Percentiles rank a stretch among this genome's conserved stretches.
Evolutionary conservation across 305 asterid species (phyloP).

Genomic region (Fraxinus ornus): DNA sequence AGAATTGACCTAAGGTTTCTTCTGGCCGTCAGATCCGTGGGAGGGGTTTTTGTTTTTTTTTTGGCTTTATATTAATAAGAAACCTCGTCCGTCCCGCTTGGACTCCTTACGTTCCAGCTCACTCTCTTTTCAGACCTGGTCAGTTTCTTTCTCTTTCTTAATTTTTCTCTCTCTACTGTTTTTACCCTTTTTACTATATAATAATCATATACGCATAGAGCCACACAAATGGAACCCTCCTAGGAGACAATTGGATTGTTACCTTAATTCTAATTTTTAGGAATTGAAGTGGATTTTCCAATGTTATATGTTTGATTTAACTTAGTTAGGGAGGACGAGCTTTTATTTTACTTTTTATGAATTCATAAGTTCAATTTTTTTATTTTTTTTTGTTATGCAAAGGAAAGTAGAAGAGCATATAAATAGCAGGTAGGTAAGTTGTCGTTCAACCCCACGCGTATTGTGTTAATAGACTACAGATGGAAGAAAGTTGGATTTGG

Average conservation of each 20-base stretch:
- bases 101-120: slow-evolving; percentile 35
- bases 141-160: slow-evolving; percentile 20
- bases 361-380: background rate
- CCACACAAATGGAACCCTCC: background rate
- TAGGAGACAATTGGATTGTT: slow-evolving; percentile 4
- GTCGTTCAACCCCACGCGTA: background rate
- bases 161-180: background rate
- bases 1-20: slow-evolving; percentile 14
- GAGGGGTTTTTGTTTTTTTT: background rate
- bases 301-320: slow-evolving; percentile 11
- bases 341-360: background rate
- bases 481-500: slow-evolving; percentile 2
- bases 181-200: background rate
- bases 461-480: background rate
- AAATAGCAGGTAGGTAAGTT: background rate
- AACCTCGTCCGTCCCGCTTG: slow-evolving; percentile 30
- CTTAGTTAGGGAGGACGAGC: background rate
- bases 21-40: slow-evolving; percentile 24
- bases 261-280: background rate
- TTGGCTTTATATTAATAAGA: slow-evolving; percentile 9
- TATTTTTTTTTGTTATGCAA: background rate
- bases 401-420: background rate
- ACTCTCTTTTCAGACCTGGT: slow-evolving; percentile 32
- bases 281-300: background rate
- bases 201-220: background rate